Base-by-base conservation (phyloP, 495 filamentous ascomycete species). In the Hypoxylon subgilvum region DNA sequence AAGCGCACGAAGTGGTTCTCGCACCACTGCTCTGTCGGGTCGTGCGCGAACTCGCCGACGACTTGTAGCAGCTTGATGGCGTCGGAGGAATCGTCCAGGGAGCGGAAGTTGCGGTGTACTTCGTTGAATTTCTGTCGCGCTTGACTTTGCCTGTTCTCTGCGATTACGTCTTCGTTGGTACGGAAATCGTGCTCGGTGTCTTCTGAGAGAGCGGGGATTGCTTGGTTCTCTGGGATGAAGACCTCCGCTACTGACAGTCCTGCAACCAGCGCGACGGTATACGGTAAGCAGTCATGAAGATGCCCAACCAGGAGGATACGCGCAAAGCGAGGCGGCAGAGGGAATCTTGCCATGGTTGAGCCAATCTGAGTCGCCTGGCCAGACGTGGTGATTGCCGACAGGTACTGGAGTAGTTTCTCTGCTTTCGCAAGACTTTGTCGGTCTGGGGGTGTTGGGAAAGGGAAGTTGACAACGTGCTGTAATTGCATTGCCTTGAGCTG, bases 401-500 rank as follows among this genome's bases (percentile, higher is more conserved):
- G 78, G 64, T 91, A 88, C 32, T 81, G 84, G 6, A 96, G 75
- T 5, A 97, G 80, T 65, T 88, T 92, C 69, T 97, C 94, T 14
- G 95, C 92, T 65, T 88, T 92, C 38, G 82, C 80, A 1, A 99
- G 79, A 56, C 86, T 90, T 53, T 87, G 77, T 10, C 86, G 85
- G 57, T 91, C 88, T 14, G 94, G 95, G 5, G 91, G 86, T 2
- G 95, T 96, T 6, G 95, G 95, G 69, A 97, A 99, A n/a, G 94
- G 95, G 70, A 99, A 99, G 65, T 92, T 96, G 67, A 87, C 84
- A 2, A 97, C 88, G 48, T 92, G 87, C 58, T 92, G 89, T 17
- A 97, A 79, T 51, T 90, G 90, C 91, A 97, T 96, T 57, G 88
- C 86, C 76, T 97, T 97, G 65, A 99, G 87, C 67, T 96, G 92